phyloP scores from a whole-genome alignment of 2,329 filamentous ascomycete species.

The Arthrinium puccinioides region DNA sequence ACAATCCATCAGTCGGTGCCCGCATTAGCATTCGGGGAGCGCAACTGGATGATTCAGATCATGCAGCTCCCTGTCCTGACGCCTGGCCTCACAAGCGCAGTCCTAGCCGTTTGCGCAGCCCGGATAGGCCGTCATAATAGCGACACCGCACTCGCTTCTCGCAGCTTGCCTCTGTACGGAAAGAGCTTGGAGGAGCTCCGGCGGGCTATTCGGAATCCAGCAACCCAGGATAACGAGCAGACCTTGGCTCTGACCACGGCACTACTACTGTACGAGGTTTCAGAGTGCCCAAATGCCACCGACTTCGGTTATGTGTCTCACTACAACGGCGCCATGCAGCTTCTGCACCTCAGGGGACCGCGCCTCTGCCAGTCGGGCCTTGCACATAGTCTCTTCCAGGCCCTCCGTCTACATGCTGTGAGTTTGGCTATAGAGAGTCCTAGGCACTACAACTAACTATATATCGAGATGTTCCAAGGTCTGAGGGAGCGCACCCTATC shows the following conservation, averaged over 20 bases:
- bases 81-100: slow-evolving; percentile 3
- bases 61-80: slow-evolving; percentile 2
- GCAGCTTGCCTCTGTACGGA: slow-evolving; percentile 6
- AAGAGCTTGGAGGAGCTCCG: slow-evolving; percentile 1
- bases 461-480: slow-evolving; percentile 9
- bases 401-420: slow-evolving; percentile 12
- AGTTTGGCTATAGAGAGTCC: no score
- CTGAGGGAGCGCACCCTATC: slow-evolving; percentile 7
- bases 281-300: slow-evolving; percentile 10
- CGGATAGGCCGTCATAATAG: slow-evolving; percentile 1
- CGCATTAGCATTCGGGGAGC: slow-evolving; percentile 7
- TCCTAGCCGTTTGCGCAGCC: slow-evolving; percentile 5
- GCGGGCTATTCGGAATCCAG: background rate
- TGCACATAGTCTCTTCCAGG: slow-evolving; percentile 10
- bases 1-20: background rate
- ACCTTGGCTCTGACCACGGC: slow-evolving; percentile 13
- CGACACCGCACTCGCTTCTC: background rate
- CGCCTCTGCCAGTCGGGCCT: slow-evolving; percentile 8
- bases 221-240: slow-evolving; percentile 3
- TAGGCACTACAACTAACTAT: background rate
- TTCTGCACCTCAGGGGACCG: slow-evolving; percentile 13
- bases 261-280: slow-evolving; percentile 14
- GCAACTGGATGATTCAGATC: slow-evolving; percentile 4
- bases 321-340: slow-evolving; percentile 10
- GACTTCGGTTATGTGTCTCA: slow-evolving; percentile 11